Evolutionary conservation across 495 filamentous ascomycete genomes (phyloP).

Genomic region (Daldinia bambusicola): DNA sequence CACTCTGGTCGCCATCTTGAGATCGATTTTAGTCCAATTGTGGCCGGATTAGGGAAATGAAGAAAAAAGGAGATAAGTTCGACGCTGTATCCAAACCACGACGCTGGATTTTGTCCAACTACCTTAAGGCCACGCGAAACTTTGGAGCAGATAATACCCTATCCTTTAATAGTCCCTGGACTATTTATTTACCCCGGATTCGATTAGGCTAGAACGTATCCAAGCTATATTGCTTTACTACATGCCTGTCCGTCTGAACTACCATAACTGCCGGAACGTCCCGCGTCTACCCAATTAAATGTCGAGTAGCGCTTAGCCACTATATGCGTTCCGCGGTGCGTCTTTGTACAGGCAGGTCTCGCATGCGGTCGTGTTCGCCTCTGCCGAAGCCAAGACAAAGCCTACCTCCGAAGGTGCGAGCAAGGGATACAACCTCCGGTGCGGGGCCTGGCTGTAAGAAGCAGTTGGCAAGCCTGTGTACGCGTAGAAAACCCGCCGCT

Average conservation of each 20-base stretch:
- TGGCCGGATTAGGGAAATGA: background rate
- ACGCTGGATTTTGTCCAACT: background rate
- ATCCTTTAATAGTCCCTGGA: constrained; percentile 30
- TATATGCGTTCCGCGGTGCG: constrained; percentile 12
- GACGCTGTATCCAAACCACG: background rate
- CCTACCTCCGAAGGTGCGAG: constrained; percentile 19
- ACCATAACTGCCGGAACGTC: constrained; percentile 27
- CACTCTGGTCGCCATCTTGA: constrained; percentile 35
- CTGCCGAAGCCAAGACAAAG: constrained; percentile 43
- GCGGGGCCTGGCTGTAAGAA: constrained; percentile 40
- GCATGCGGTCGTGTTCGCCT: constrained; percentile 18
- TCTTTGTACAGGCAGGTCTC: background rate
- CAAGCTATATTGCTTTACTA: constrained; percentile 22
- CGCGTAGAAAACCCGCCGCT: constrained; percentile 7
- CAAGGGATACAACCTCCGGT: constrained; percentile 39
- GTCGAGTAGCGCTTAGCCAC: constrained; percentile 27
- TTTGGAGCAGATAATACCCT: background rate
- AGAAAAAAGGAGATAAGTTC: background rate
- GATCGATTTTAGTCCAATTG: constrained; percentile 2
- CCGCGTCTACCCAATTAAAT: constrained; percentile 23
- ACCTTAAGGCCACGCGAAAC: background rate
- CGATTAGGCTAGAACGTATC: constrained; percentile 26
- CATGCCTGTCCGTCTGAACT: constrained; percentile 2
- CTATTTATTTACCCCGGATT: constrained; percentile 7
- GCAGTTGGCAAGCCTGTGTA: constrained; percentile 32